Percentiles rank a stretch among this genome's conserved stretches.
Evolutionary conservation across 1,284 basidiomycete genomes (phyloP).

Genomic region (Peniophora sp.): DNA sequence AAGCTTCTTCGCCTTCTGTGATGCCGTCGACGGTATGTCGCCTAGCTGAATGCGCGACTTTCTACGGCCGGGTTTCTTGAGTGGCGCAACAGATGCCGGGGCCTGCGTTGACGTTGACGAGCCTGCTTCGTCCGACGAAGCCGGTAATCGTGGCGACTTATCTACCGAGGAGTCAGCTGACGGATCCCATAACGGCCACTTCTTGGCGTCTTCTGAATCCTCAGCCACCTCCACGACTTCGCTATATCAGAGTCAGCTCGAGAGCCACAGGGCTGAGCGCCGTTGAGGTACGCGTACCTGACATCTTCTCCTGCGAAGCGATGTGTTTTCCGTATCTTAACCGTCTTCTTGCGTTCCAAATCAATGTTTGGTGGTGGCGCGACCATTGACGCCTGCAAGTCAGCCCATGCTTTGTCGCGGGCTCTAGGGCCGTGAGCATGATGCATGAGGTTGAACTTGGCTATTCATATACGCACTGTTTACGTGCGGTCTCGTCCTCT

Average conservation of each 20-base stretch:
- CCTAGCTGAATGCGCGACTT: conserved; percentile 51
- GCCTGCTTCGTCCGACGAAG: conserved; percentile 9
- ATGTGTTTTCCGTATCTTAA: conserved; percentile 63
- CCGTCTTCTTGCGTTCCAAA: conserved; percentile 23
- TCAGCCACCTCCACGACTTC: conserved; percentile 66
- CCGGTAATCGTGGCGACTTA: neutral
- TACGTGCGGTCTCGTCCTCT: neutral
- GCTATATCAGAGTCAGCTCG: no score
- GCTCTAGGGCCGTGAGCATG: conserved; percentile 22
- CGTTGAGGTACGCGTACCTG: conserved; percentile 36
- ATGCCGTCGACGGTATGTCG: conserved; percentile 33
- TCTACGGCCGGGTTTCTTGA: conserved; percentile 49
- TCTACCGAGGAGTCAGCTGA: conserved; percentile 11
- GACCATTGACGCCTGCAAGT: conserved; percentile 58
- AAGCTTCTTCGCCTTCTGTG: conserved; percentile 59
- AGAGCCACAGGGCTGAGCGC: conserved; percentile 2
- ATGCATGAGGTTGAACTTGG: neutral
- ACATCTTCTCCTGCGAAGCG: conserved; percentile 69
- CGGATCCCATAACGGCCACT: conserved; percentile 55
- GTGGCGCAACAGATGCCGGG: conserved; percentile 12
- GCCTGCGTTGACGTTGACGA: conserved; percentile 8
- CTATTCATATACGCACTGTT: neutral
- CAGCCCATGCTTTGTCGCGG: conserved; percentile 49
- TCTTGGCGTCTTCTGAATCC: conserved; percentile 63
- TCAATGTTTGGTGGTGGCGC: conserved; percentile 15